Base-by-base conservation (phyloP, 148 eudicot species). In the Diospyros lotus region DNA sequence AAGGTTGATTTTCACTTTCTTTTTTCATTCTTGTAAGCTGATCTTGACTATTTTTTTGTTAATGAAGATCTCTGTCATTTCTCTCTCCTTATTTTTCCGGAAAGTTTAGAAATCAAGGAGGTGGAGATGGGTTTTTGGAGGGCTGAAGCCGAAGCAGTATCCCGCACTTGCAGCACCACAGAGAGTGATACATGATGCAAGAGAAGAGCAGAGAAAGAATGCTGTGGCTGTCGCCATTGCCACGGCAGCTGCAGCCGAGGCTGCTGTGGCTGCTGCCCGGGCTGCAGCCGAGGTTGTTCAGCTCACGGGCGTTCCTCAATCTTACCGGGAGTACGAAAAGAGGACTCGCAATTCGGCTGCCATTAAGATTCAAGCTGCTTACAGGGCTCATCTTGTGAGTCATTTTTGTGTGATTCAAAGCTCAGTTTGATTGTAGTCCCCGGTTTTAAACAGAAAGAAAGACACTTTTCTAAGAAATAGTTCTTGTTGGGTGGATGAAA, bases 231-330 rank as follows among this genome's bases (percentile, higher is more conserved):
- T 92, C 53, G 97, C 98, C 3, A 72, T 80, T n/a, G 97, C 96
- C 40, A 92, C 92, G 0, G 91, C 97, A 0, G 97, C 87, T 2
- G 99, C 99, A 2, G 99, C 97, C 4, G 90, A 95, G 77, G 99
- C 94, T 3, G 99, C 99, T 2, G 82, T 94, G 46, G 93, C 88
- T 2, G 97, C 98, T 7, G 98, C 98, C 40, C 87, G 86, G 73
- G 98, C 97, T 9, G 98, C 98, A n/a, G 93, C 92, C 2, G 92
- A 90, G 79, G 92, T 90, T 17, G 96, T 92, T 73, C 85, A 90
- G 9, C 89, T 92, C 11, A 86, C 97, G 0, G 77, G 82, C 9
- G 72, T 79, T 60, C 82, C 90, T 28, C 68, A 73, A 12, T 78
- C 78, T 9, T 56, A 53, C 3, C 14, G 72, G 11, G 66, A 59